Evolutionary conservation across 176 grass and related monocot species (phyloP).

Genomic region (Miscanthus lutarioriparius): DNA sequence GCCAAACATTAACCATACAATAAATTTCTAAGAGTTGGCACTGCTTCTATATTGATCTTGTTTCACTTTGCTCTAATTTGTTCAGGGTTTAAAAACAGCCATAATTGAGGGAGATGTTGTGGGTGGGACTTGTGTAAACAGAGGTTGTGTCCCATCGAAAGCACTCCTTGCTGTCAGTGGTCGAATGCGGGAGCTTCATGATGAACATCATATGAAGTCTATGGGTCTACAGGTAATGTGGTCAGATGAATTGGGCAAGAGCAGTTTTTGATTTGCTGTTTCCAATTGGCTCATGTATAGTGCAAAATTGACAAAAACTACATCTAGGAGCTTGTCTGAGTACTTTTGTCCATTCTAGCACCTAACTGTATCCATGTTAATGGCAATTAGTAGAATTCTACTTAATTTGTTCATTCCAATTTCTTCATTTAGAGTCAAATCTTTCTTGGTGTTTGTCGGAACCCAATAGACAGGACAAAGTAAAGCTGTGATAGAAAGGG

Average conservation of each 20-base stretch:
- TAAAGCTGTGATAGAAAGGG: slow-evolving; percentile 6
- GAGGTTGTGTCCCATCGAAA: slow-evolving; percentile 92
- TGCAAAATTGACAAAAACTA: background rate
- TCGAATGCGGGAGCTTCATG: slow-evolving; percentile 82
- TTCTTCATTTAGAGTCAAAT: background rate
- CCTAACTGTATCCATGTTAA: background rate
- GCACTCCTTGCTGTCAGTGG: slow-evolving; percentile 97
- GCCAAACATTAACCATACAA: background rate
- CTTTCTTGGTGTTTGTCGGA: background rate
- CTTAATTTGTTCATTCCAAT: background rate
- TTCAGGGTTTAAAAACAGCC: slow-evolving; percentile 88
- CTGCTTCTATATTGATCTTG: background rate
- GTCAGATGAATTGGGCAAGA: background rate
- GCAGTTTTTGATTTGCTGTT: background rate
- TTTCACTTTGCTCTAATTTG: background rate
- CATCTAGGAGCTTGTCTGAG: background rate
- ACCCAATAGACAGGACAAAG: background rate
- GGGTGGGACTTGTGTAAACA: slow-evolving; percentile 92
- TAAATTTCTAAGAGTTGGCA: background rate
- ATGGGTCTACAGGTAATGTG: slow-evolving; percentile 77
- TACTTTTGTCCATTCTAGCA: background rate
- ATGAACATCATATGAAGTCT: slow-evolving; percentile 93
- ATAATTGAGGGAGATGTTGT: slow-evolving; percentile 96
- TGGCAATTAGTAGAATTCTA: background rate
- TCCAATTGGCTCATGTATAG: background rate